Base-by-base conservation (phyloP, 306 rosid genomes). In the Hylodesmum podocarpum region DNA sequence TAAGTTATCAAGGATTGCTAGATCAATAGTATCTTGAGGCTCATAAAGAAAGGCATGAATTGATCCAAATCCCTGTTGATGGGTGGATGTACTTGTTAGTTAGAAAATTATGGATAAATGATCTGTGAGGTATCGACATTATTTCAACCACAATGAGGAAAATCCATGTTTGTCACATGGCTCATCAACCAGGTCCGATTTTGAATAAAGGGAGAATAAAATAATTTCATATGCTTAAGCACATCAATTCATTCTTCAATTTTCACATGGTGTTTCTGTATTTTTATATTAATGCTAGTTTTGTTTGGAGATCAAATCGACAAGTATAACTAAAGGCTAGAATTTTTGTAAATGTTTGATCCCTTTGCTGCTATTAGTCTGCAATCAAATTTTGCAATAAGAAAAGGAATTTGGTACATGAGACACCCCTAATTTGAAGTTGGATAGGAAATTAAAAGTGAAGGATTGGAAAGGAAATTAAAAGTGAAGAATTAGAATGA, bases 1-100 rank as follows among this genome's bases (percentile, higher is more conserved):
- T 71, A 18, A 27, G 19, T 73, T 70, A 21, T 71, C 66, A 65
- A n/a, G 70, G 76, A 47, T 77, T 83, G 72, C 85, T 66, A 68
- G 77, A 73, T 73, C 77, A 71, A 55, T 80, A 63, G 27, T 75
- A 69, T 82, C 77, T 73, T 34, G 77, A 74, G 81, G 77, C 69
- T 77, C n/a, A n/a, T n/a, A n/a, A n/a, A n/a, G n/a, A n/a, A n/a
- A n/a, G n/a, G n/a, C n/a, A n/a, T n/a, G n/a, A n/a, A n/a, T n/a
- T n/a, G n/a, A n/a, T n/a, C n/a, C n/a, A n/a, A n/a, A n/a, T n/a
- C n/a, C n/a, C n/a, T n/a, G n/a, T n/a, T n/a, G n/a, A n/a, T n/a
- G n/a, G n/a, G n/a, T n/a, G n/a, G n/a, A n/a, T n/a, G n/a, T n/a
- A n/a, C n/a, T n/a, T n/a, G n/a, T n/a, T n/a, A n/a, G n/a, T n/a